Base-by-base conservation (phyloP, 2,329 filamentous ascomycete genomes). In the Trichophyton rubrum region DNA sequence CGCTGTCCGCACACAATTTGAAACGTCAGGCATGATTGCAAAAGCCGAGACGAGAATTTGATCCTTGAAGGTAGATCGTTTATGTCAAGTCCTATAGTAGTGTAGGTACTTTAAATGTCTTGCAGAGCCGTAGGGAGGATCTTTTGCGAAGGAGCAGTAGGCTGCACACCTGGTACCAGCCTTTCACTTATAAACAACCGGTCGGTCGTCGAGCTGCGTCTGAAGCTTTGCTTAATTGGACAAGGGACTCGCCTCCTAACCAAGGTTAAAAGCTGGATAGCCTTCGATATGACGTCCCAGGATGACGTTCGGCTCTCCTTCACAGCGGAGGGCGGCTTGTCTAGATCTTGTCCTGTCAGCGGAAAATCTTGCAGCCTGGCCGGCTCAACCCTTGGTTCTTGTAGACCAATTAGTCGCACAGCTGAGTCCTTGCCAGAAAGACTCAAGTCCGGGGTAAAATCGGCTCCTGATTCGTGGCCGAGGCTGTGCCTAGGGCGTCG, bases 1-100 rank as follows among this genome's bases (percentile, higher is more conserved):
- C 40, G 62, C 61, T 17, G 62, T 61, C 27, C 59, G 43, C 53
- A 63, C 56, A 30, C 40, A 43, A 40, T n/a, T 59, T 20, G 56
- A 45, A 45, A 59, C 56, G 56, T 47, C 17, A 22, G 56, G 38
- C 55, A 57, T 57, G 49, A 7, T 53, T 27, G n/a, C 22, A 33
- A 17, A 24, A 20, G 40, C 22, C 43, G 43, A 47, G 17, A 24
- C n/a, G 40, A 17, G 40, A 17, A 43, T 43, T 43, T n/a, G 20
- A 43, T 43, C 40, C 40, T 43, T 43, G 15, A 8, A 43, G 40
- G 11, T 1, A 13, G 33, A 13, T 38, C 33, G 40, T 43, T 43
- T 43, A 43, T n/a, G 40, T 43, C 40, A 6, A 43, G n/a, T 43
- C 33, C 33, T 38, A 38, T 38, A 13, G 33, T 43, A n/a, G 40